Evolutionary conservation across 1,139 yeast genomes (phyloP).

Genomic region (Kodamaea anthophila): DNA sequence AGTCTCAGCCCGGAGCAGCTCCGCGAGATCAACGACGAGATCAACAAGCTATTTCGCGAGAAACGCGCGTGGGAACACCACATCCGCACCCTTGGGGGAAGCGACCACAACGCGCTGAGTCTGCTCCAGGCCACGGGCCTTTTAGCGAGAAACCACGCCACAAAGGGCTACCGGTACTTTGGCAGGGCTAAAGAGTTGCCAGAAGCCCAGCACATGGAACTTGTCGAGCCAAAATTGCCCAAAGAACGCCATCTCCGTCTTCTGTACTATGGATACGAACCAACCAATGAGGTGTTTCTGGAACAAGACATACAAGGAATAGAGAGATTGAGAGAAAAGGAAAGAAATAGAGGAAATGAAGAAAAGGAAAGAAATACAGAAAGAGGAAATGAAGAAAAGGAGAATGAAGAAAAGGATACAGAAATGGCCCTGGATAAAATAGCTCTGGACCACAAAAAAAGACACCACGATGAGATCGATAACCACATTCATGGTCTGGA

Average conservation of each 20-base stretch:
- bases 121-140: conserved; percentile 20
- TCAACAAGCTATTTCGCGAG: conserved; percentile 17
- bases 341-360: background rate
- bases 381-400: conserved; percentile 2
- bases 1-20: conserved; percentile 54
- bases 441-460: conserved; percentile 1
- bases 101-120: conserved; percentile 12
- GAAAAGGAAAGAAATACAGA: too few species aligned
- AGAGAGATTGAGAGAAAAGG: conserved; percentile 1
- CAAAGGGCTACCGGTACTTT: conserved; percentile 63
- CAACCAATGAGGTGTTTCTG: too few species aligned
- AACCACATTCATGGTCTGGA: background rate
- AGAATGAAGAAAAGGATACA: conserved; percentile 5
- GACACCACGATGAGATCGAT: background rate
- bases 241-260: conserved; percentile 16
- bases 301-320: too few species aligned
- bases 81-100: conserved; percentile 31
- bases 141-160: conserved; percentile 13
- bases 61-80: conserved; percentile 71
- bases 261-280: conserved; percentile 47
- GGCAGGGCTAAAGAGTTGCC: conserved; percentile 82
- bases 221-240: conserved; percentile 25
- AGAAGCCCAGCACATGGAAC: conserved; percentile 60
- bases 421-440: conserved; percentile 12
- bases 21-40: conserved; percentile 52